Base-by-base conservation (phyloP, 1,284 basidiomycete genomes). In the Cronartium quercuum region DNA sequence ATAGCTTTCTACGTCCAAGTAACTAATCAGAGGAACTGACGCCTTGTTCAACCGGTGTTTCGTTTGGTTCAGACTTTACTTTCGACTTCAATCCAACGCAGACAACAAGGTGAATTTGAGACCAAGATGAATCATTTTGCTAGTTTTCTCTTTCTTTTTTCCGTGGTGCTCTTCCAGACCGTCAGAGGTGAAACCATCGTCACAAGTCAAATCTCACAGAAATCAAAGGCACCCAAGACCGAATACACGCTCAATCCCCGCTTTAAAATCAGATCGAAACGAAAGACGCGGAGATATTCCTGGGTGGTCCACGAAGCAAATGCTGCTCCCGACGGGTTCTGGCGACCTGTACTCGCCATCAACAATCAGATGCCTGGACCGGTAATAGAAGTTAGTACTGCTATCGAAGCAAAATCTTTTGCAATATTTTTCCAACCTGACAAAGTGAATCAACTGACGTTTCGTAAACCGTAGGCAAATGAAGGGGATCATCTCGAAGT, bases 341-440 rank as follows among this genome's bases (percentile, higher is more conserved):
- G 78, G 38, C 83, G 83, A 67, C 77, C 78, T 0, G 84, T 85
- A 82, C 78, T 85, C 6, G 84, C 84, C 3, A 83, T 86, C n/a
- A 86, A 86, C 64, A 84, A 83, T 2, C 81, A 82, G 74, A 84
- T 79, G 62, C 85, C 85, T 0, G 86, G 85, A 0, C 86, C 86
- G 0, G 81, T 84, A 3, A 83, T 86, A 68, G 83, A 86, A 76
- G 85, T 82, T 0, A 85, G 85, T 78, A 79, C 82, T 40, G 84
- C 9, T 9, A 9, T 9, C 42, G n/a, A n/a, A n/a, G n/a, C n/a
- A n/a, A n/a, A n/a, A n/a, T n/a, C n/a, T n/a, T n/a, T n/a, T n/a
- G n/a, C n/a, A n/a, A 44, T 44, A 18, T 18, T 44, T 44, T 9
- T 9, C 18, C 9, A 18, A 44, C 42, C 42, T 18, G 18, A 18